Evolutionary conservation across 768 basidiomycete species (phyloP).

Genomic region (Tulasnella sp.): DNA sequence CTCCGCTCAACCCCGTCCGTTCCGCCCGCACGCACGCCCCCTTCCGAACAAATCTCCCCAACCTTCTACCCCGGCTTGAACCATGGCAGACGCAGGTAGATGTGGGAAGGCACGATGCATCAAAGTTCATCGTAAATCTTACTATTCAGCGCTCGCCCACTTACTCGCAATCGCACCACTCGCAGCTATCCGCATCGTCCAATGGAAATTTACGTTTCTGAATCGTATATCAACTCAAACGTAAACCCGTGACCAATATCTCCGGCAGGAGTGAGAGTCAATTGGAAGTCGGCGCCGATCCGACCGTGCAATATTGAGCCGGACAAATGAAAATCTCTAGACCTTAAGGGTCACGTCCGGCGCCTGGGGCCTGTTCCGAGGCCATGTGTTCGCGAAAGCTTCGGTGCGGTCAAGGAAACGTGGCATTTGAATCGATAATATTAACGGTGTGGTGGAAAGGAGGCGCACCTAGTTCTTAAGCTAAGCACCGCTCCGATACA

Average conservation of each 20-base stretch:
- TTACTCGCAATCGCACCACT: not conserved
- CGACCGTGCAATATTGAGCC: not conserved
- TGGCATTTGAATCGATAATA: too few relatives aligned
- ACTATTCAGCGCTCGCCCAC: not conserved
- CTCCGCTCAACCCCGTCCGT: not conserved
- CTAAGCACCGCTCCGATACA: too few relatives aligned
- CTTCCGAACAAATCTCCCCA: constrained; percentile 1
- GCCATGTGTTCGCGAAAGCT: too few relatives aligned
- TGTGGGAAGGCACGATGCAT: constrained; percentile 19
- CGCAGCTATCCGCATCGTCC: not conserved
- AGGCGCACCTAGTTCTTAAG: too few relatives aligned
- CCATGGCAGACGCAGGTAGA: not conserved
- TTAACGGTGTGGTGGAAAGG: too few relatives aligned
- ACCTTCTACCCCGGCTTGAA: constrained; percentile 8
- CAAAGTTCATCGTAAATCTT: constrained; percentile 13
- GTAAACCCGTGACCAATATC: constrained; percentile 2
- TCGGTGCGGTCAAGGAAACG: too few relatives aligned
- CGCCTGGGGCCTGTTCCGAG: too few relatives aligned
- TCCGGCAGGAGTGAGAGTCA: constrained; percentile 5
- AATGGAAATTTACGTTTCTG: constrained; percentile 18
- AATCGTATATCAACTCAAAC: not conserved
- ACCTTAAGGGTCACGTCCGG: too few relatives aligned
- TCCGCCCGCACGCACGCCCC: not conserved
- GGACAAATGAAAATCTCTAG: not conserved
- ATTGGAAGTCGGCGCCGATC: constrained; percentile 8